Evolutionary conservation across 306 rosid genomes (phyloP).

Genomic region (Acacia acuminata): DNA sequence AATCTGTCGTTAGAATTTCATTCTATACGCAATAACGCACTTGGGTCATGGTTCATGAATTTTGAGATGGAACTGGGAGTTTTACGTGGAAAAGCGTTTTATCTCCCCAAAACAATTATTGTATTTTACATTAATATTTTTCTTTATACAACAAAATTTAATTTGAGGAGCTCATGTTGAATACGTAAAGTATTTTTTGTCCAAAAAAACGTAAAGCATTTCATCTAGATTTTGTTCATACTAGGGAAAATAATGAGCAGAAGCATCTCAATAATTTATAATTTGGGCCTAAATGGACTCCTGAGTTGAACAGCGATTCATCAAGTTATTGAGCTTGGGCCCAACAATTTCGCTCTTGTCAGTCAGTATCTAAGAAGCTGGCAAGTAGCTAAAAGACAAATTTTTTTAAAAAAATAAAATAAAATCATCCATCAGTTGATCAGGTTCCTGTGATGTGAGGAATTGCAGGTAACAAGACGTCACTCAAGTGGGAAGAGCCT

Average conservation of each 20-base stretch:
- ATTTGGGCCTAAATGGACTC: background rate
- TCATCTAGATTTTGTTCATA: background rate
- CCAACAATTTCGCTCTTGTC: background rate
- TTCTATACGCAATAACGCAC: constrained; percentile 28
- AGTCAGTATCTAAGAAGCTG: background rate
- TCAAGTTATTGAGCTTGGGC: background rate
- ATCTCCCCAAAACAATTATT: background rate
- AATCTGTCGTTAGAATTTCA: constrained; percentile 1
- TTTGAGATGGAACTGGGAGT: background rate
- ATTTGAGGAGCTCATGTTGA: background rate
- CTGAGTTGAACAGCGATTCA: background rate
- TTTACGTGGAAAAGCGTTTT: too few relatives aligned
- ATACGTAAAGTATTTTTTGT: too few relatives aligned
- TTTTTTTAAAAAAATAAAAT: too few relatives aligned
- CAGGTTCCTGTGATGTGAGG: too few relatives aligned
- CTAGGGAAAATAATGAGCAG: background rate
- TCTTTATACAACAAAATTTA: too few relatives aligned
- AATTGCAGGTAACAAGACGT: too few relatives aligned
- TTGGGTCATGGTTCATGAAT: background rate
- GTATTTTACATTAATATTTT: background rate
- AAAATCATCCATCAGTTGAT: too few relatives aligned
- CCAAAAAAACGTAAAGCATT: too few relatives aligned
- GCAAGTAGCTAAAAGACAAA: background rate
- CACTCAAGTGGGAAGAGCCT: background rate
- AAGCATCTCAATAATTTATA: background rate